These are phyloP conservation scores for Secale cereale DNA, from an alignment of 176 grass and related monocot genomes.

Conservation along the genomic window DNA sequence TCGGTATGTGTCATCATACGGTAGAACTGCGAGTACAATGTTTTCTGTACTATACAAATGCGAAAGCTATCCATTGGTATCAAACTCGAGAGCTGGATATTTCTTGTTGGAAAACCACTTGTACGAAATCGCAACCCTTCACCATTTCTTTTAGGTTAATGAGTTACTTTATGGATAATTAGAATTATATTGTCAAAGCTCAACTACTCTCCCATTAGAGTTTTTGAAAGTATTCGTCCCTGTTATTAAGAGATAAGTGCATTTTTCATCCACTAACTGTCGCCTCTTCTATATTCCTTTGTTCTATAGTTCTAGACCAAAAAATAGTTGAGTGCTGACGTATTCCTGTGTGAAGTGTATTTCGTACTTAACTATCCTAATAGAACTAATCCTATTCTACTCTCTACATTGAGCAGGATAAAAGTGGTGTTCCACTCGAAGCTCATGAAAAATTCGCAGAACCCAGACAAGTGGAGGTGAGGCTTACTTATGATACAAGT, in stretches of 20 bases:
- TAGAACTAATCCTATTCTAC: slow-evolving; percentile 26
- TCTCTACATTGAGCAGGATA: slow-evolving; percentile 57
- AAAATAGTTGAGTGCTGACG: neutral
- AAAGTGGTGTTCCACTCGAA: slow-evolving; percentile 75
- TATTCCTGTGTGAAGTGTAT: slow-evolving; percentile 1
- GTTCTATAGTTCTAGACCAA: neutral
- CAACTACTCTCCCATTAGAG: neutral
- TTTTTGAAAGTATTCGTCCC: neutral
- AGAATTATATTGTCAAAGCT: neutral
- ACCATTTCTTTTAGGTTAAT: neutral
- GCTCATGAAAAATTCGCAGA: slow-evolving; percentile 81
- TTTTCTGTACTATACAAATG: neutral
- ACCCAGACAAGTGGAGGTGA: slow-evolving; percentile 88
- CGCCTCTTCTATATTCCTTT: neutral
- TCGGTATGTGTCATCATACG: slow-evolving; percentile 46
- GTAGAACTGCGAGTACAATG: neutral
- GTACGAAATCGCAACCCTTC: neutral
- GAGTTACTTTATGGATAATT: neutral
- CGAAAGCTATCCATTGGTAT: neutral
- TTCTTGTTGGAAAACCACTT: neutral
- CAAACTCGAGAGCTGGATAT: neutral
- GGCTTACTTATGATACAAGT: slow-evolving; percentile 7
- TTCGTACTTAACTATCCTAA: neutral
- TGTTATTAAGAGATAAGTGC: neutral
- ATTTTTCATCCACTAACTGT: too few species aligned